These are phyloP conservation scores for Penicillium arizonense DNA, from an alignment of 495 filamentous ascomycete species.

Conservation along the genomic window DNA sequence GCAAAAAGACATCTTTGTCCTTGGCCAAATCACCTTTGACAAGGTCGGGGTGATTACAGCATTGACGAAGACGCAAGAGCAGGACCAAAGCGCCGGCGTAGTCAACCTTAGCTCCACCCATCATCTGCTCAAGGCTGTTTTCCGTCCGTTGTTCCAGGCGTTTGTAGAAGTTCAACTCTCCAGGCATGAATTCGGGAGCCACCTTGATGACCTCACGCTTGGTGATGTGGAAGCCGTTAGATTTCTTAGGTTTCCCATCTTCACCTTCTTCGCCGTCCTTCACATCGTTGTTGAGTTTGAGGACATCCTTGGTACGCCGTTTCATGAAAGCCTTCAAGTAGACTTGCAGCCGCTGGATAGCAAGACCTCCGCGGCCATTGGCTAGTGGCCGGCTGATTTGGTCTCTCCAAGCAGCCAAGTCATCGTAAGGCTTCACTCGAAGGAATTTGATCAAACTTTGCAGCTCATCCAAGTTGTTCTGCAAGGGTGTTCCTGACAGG, in stretches of 20 bases:
- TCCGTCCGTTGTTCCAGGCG: constrained; percentile 81
- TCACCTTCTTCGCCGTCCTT: constrained; percentile 58
- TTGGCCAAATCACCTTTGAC: constrained; percentile 80
- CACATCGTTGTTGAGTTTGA: constrained; percentile 77
- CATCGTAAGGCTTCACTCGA: constrained; percentile 85
- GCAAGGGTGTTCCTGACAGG: constrained; percentile 91
- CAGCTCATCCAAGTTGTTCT: constrained; percentile 97
- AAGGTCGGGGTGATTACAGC: constrained; percentile 90
- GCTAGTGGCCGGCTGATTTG: constrained; percentile 85
- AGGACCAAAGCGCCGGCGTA: constrained; percentile 86
- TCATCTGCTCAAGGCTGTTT: constrained; percentile 82
- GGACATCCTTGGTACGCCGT: constrained; percentile 88
- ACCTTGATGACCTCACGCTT: constrained; percentile 84
- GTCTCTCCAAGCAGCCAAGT: constrained; percentile 79
- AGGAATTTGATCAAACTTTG: constrained; percentile 92
- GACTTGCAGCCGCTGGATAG: constrained; percentile 81
- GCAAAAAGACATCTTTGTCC: constrained; percentile 79
- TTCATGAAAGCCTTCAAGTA: constrained; percentile 95
- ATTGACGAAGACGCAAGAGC: constrained; percentile 82
- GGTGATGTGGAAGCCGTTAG: constrained; percentile 76
- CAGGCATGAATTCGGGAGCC: constrained; percentile 71
- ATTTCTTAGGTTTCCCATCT: constrained; percentile 48
- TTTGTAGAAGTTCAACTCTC: constrained; percentile 82
- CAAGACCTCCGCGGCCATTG: constrained; percentile 78
- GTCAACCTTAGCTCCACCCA: constrained; percentile 67